Base-by-base conservation (phyloP, 2,329 filamentous ascomycete genomes). In the Ceratocystis cacaofunesta region DNA sequence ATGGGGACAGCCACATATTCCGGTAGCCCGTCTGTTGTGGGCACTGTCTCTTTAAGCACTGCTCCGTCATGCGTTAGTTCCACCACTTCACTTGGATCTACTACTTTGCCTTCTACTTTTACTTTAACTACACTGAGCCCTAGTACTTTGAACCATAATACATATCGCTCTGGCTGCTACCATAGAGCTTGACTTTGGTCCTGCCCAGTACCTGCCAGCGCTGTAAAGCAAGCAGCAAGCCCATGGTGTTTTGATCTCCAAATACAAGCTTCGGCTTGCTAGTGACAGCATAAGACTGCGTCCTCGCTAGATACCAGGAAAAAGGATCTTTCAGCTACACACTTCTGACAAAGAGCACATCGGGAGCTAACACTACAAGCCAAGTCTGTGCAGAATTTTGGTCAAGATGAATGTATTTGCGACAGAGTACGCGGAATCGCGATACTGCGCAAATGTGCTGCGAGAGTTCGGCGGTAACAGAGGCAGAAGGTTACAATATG, bases 401-500 rank as follows among this genome's bases (percentile, higher is more conserved):
- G 62, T 69, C 68, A 10, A 71, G 69, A 30, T 73, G 70, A 52
- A 67, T 67, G 28, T 73, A 71, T 68, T 76, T 66, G 74, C 74
- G 7, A 75, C 75, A 17, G 73, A 76, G 69, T 76, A 75, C 66
- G 73, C 74, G n/a, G 69, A 70, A 8, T 72, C 75, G 68, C 75
- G 74, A 67, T 76, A 74, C 69, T 76, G 74, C 66, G 74, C 74
- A n/a, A 68, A 73, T 61, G 64, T 66, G 5, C 68, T 76, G 25
- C 70, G 58, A 66, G n/a, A 70, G 68, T 4, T 74, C 74, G n/a
- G 66, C 70, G 1, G 69, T 69, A 63, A 74, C 71, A 3, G 67
- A 72, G 1, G 69, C 65, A 28, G 67, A 65, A 1, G 76, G 79
- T 28, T 79, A 77, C 70, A 70, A 66, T 4, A 78, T 79, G 75